Conservation (phyloP, 2,329 filamentous ascomycete species). For the Cyphellophora attinorum region DNA sequence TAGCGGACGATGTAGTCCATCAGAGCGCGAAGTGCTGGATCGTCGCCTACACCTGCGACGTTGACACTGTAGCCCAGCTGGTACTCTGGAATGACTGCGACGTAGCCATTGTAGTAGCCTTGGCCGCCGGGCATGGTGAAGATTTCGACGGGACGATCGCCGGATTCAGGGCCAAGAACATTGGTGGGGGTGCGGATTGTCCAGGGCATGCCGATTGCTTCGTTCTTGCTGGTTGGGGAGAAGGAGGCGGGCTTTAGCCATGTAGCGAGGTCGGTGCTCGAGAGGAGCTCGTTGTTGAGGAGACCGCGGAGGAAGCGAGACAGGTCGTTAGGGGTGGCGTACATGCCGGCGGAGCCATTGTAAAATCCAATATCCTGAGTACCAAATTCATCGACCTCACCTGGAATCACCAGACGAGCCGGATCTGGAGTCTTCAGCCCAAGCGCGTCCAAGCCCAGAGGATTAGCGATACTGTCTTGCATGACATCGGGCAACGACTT, state of each 20-base stretch:
- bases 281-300: slow-evolving; percentile 25
- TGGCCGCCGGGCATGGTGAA: slow-evolving; percentile 5
- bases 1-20: slow-evolving; percentile 4
- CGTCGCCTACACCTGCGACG: slow-evolving; percentile 1
- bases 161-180: background rate
- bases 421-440: too few relatives aligned
- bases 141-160: slow-evolving; percentile 4
- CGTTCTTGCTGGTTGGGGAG: slow-evolving; percentile 28
- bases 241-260: slow-evolving; percentile 31
- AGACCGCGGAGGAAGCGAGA: slow-evolving; percentile 23
- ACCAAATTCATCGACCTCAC: too few relatives aligned
- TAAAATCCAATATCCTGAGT: too few relatives aligned
- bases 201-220: slow-evolving; percentile 30
- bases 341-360: slow-evolving; percentile 12
- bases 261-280: slow-evolving; percentile 22
- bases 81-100: slow-evolving; percentile 6
- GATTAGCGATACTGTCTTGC: too few relatives aligned
- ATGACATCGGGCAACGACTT: too few relatives aligned
- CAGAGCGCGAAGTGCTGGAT: background rate
- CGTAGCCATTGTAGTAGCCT: slow-evolving; percentile 1
- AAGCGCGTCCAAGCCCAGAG: too few relatives aligned
- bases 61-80: slow-evolving; percentile 3
- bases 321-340: slow-evolving; percentile 27
- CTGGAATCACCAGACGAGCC: too few relatives aligned
- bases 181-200: slow-evolving; percentile 28